Base-by-base conservation (phyloP, 345 rosid species). In the Fremontodendron californicum region DNA sequence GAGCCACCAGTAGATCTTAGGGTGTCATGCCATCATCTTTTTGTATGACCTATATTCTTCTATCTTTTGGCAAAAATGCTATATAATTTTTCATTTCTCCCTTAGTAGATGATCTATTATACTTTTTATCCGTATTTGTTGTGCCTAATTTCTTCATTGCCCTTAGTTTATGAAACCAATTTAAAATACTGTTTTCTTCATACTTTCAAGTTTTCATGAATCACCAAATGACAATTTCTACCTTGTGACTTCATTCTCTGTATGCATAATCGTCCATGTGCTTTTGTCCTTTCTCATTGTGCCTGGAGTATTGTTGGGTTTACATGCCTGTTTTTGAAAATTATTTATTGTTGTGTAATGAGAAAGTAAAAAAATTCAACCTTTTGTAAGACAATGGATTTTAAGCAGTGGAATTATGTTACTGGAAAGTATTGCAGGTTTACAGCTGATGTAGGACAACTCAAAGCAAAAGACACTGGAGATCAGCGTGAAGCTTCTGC, bases 401-500 rank as follows among this genome's bases (percentile, higher is more conserved):
- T 57, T 57, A 9, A 13, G 35, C 49, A 73, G 52, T 40, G 27
- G 52, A 31, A 31, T 10, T 21, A 58, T 43, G 45, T 39, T 43
- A 55, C 69, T 29, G 48, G 60, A 58, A 69, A 74, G 78, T 58
- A 29, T 75, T 81, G 58, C 78, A 96, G 99, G 91, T 90, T 94
- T 83, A 70, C 88, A 61, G 66, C 92, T 58, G 92, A 92, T 75
- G 79, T 87, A 65, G 85, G 89, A 77, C 91, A 85, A 48, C 83
- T 82, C 1, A 90, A 89, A 83, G 72, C 81, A 45, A 88, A 87
- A 80, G 92, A 89, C 58, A 43, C 79, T 46, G 94, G 92, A 74
- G 93, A 94, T 88, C 92, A 89, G 79, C 93, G 86, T 37, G 97
- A 94, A 88, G 92, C 97, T 77, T 96, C 98, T 82, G 97, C 97